Base-by-base conservation (phyloP, 805 yeast genomes). In the Grigorovia transvaalensis region DNA sequence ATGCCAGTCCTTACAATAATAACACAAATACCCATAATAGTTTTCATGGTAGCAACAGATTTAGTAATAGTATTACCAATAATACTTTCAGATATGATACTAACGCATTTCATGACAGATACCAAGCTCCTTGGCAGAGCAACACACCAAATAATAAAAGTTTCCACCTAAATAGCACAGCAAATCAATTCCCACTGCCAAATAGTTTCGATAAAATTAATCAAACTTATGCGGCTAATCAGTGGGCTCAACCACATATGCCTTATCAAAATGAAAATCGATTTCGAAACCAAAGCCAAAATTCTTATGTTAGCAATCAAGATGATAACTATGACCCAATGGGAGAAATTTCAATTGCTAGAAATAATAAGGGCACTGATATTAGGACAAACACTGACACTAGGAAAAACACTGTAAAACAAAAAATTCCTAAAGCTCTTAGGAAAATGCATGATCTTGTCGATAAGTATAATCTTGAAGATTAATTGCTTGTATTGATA, bases 381-480 rank as follows among this genome's bases (percentile, higher is more conserved):
- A 19, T 30, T 23, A 17, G 29, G 12, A 40, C 45, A 33, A 19
- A 20, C 41, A 48, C 29, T 42, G 40, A n/a, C n/a, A n/a, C n/a
- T n/a, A 17, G 29, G 12, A 40, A 48, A 33, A 19, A 20, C 41
- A 48, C 29, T 42, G 40, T 45, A 17, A 29, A 40, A 19, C 19
- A 38, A 35, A 48, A 45, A 18, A 42, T 51, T 4, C 69, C 69
- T 3, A 65, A 63, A 50, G 56, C 65, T 15, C 48, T 65, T 30
- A 63, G 57, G 45, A 59, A 56, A 45, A 59, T 65, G 60, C 62
- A 57, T 30, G 55, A 59, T 44, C 48, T 65, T 2, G 67, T 60
- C 8, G 56, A 56, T 40, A 64, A 63, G 42, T 61, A 65, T 49
- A 55, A 59, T 29, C 48, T 65, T 23, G 57, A 56, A 15, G 49